These are phyloP conservation scores for Heliosperma pusillum DNA, from an alignment of 148 eudicot genomes.

Conservation along the genomic window DNA sequence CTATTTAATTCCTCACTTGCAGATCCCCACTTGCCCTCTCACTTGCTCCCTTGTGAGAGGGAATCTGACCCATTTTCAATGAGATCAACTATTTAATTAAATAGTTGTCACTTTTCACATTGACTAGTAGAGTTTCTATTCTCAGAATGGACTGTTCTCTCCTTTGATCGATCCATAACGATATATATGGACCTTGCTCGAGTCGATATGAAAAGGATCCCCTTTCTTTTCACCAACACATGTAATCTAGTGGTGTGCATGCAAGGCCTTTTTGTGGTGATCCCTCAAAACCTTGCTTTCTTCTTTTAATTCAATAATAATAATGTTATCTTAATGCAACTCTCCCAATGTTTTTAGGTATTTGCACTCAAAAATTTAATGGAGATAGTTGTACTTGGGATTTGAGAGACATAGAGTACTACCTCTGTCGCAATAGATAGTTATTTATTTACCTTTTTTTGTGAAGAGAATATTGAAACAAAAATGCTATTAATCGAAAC, in stretches of 20 bases:
- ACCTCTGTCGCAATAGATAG: no score
- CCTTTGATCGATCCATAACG: background rate
- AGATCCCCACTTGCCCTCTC: no score
- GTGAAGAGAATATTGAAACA: no score
- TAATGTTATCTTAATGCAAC: background rate
- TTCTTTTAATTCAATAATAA: background rate
- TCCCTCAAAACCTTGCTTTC: background rate
- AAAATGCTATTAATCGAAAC: no score
- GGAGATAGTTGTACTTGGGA: no score
- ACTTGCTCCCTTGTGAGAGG: no score
- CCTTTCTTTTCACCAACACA: background rate
- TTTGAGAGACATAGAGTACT: no score
- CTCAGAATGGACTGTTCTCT: background rate
- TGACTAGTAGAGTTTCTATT: background rate
- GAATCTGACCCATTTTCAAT: no score
- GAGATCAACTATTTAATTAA: no score
- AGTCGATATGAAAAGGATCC: constrained; percentile 6
- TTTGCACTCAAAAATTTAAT: no score
- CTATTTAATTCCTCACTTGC: no score
- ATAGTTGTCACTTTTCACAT: background rate
- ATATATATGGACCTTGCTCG: constrained; percentile 1
- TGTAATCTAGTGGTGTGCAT: constrained; percentile 4
- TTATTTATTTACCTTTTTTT: no score
- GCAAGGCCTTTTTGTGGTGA: background rate
- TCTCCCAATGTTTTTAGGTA: background rate